Percentiles rank a stretch among this genome's conserved stretches.
Evolutionary conservation across 441 rosid genomes (phyloP).

Genomic region (Bruguiera hainesii): DNA sequence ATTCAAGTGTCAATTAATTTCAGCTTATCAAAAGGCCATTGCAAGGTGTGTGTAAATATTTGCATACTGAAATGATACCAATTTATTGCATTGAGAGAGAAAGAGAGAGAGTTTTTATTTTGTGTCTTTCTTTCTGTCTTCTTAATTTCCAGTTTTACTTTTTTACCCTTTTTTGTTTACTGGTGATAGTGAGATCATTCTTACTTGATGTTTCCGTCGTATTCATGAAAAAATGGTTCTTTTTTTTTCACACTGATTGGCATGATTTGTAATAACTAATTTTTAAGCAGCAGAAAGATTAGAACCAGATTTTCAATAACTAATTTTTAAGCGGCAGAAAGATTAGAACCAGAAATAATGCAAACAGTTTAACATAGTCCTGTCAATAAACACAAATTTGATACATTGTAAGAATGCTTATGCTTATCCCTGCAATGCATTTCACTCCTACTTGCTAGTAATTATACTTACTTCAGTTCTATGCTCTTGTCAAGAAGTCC

Average conservation of each 20-base stretch:
- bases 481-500: conserved; percentile 43
- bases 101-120: too few relatives aligned
- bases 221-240: too few relatives aligned
- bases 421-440: background rate
- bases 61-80: too few relatives aligned
- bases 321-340: background rate
- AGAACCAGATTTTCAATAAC: background rate
- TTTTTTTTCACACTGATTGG: background rate
- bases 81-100: too few relatives aligned
- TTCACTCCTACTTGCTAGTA: background rate
- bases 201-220: too few relatives aligned
- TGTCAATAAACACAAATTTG: background rate
- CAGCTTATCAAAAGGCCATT: too few relatives aligned
- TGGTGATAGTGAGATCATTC: too few relatives aligned
- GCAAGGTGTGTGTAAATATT: too few relatives aligned
- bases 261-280: background rate
- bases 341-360: background rate
- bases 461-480: conserved; percentile 61
- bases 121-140: too few relatives aligned
- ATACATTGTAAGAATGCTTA: background rate
- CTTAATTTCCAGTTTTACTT: too few relatives aligned
- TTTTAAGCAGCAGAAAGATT: background rate
- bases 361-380: background rate
- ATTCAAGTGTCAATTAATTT: too few relatives aligned
- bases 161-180: too few relatives aligned